Conservation (phyloP, 768 basidiomycete genomes). For the Pholiota molesta region DNA sequence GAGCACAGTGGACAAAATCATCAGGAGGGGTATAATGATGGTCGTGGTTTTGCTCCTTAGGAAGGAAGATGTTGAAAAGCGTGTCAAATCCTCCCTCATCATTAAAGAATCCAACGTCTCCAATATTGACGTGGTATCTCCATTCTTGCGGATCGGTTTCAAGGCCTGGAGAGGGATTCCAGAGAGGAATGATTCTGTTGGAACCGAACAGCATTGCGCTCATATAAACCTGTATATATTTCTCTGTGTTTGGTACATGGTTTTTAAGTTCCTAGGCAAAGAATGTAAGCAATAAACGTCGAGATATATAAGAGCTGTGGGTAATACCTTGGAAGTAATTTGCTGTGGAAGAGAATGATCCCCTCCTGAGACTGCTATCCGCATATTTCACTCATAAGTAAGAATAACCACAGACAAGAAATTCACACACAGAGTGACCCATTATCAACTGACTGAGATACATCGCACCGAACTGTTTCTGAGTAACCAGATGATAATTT, state of each 20-base stretch:
- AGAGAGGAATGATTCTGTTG: slow-evolving; percentile 3
- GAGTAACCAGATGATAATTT: neutral
- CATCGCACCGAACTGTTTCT: neutral
- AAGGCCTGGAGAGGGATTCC: slow-evolving; percentile 7
- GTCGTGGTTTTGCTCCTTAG: neutral
- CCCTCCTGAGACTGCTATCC: too few species aligned
- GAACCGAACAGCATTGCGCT: neutral
- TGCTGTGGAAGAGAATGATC: too few species aligned
- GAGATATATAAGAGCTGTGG: too few species aligned
- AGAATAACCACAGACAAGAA: neutral
- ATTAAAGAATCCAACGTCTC: slow-evolving; percentile 15
- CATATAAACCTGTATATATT: neutral
- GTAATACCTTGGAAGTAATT: too few species aligned
- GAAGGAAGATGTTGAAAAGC: slow-evolving; percentile 16
- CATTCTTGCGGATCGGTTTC: neutral
- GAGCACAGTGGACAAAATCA: too few species aligned
- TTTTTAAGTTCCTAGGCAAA: too few species aligned
- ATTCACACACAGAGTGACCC: neutral
- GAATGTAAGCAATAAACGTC: too few species aligned
- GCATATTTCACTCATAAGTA: too few species aligned
- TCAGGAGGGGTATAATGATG: too few species aligned
- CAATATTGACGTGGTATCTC: neutral
- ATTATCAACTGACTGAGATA: neutral
- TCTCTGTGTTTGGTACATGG: neutral
- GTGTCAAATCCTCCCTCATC: slow-evolving; percentile 11